Percentiles rank a stretch among this genome's conserved stretches.
Evolutionary conservation across 768 basidiomycete genomes (phyloP).

Genomic region (Suillus occidentalis): DNA sequence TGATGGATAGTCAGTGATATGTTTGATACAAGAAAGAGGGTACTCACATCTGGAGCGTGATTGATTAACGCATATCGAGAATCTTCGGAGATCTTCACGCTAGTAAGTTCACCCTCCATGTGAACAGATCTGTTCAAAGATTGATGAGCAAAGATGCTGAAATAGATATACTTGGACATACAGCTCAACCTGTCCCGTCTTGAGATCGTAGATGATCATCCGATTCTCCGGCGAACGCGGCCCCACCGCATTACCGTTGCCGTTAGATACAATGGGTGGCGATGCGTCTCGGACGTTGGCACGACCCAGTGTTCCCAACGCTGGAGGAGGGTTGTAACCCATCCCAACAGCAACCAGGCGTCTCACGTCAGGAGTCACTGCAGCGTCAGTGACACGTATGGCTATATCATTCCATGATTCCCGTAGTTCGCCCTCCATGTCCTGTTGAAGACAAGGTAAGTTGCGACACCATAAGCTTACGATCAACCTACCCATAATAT

Average conservation of each 20-base stretch:
- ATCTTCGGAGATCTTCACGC: slow-evolving; percentile 82
- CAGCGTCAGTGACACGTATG: slow-evolving; percentile 85
- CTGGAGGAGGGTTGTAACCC: slow-evolving; percentile 37
- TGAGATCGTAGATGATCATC: slow-evolving; percentile 77
- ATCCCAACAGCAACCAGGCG: slow-evolving; percentile 86
- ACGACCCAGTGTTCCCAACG: slow-evolving; percentile 19
- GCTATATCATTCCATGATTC: slow-evolving; percentile 69
- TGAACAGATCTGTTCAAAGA: slow-evolving; percentile 52
- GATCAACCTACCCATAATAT: slow-evolving; percentile 70
- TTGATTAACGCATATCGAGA: slow-evolving; percentile 87
- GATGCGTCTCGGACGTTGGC: slow-evolving; percentile 37
- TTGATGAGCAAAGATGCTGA: slow-evolving; percentile 12
- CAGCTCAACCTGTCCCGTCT: slow-evolving; percentile 66
- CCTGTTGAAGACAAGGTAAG: slow-evolving; percentile 44
- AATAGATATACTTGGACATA: slow-evolving; percentile 40
- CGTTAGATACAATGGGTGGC: slow-evolving; percentile 31
- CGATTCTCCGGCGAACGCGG: slow-evolving; percentile 49
- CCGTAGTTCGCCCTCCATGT: slow-evolving; percentile 67
- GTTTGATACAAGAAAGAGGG: neutral
- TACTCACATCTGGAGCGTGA: slow-evolving; percentile 80
- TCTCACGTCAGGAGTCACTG: slow-evolving; percentile 80
- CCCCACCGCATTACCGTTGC: slow-evolving; percentile 33
- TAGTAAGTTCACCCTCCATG: slow-evolving; percentile 81
- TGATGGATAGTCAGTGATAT: slow-evolving; percentile 12
- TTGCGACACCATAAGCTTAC: slow-evolving; percentile 10